Percentiles rank a stretch among this genome's conserved stretches.
phyloP scores from a whole-genome alignment of 2,329 filamentous ascomycete genomes.

The Aspergillus neoniger region DNA sequence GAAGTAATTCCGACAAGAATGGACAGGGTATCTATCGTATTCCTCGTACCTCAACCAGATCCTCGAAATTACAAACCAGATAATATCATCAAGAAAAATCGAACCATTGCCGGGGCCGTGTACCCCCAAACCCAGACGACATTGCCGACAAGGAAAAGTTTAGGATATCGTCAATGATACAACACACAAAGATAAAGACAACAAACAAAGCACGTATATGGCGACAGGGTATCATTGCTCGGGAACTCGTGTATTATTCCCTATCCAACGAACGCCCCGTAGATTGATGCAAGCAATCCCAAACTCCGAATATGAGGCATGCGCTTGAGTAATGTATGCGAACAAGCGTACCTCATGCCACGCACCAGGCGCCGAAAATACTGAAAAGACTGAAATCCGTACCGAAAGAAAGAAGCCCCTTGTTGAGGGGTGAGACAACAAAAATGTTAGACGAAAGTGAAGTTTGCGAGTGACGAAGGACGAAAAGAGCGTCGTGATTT shows the following conservation, averaged over 20 bases:
- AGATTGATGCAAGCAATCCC: constrained; percentile 12
- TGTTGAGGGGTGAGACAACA: background rate
- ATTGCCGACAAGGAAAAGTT: constrained; percentile 15
- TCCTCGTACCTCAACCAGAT: constrained; percentile 24
- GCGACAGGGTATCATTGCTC: constrained; percentile 43
- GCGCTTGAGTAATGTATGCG: constrained; percentile 8
- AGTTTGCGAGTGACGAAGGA: constrained; percentile 5
- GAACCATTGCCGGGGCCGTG: constrained; percentile 11
- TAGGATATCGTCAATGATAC: constrained; percentile 27
- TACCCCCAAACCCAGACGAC: constrained; percentile 13
- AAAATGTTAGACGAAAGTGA: constrained; percentile 18
- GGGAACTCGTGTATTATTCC: constrained; percentile 46
- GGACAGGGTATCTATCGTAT: constrained; percentile 34
- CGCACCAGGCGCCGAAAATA: constrained; percentile 24
- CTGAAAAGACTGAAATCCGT: background rate
- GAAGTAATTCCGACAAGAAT: constrained; percentile 19
- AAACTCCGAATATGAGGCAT: constrained; percentile 19
- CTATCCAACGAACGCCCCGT: constrained; percentile 36
- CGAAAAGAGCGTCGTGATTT: constrained; percentile 14
- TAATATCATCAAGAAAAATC: constrained; percentile 12
- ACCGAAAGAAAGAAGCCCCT: background rate
- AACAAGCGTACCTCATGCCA: constrained; percentile 12
- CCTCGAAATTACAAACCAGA: constrained; percentile 16
- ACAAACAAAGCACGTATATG: constrained; percentile 26
- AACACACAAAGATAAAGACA: constrained; percentile 18